These are phyloP conservation scores for Rhodotorula babjevae DNA, from an alignment of 768 basidiomycete genomes.

Conservation along the genomic window DNA sequence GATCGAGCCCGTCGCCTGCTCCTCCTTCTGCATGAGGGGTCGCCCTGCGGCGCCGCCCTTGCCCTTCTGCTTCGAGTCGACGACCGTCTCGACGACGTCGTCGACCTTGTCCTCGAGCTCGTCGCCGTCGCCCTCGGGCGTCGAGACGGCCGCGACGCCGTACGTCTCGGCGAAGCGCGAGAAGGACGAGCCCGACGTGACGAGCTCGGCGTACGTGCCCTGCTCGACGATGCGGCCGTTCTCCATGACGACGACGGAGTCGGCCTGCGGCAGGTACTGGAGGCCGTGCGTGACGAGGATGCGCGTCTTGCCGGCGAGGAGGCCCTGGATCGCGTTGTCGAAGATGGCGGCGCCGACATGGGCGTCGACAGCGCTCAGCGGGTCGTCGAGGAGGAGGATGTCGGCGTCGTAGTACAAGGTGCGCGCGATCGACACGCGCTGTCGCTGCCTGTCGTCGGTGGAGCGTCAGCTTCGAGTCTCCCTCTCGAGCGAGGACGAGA, in stretches of 20 bases:
- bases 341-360: slow-evolving; percentile 78
- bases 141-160: not conserved
- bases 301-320: slow-evolving; percentile 65
- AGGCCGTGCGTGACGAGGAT: slow-evolving; percentile 87
- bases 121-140: slow-evolving; percentile 52
- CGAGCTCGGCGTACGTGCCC: slow-evolving; percentile 71
- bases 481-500: not conserved
- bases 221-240: slow-evolving; percentile 73
- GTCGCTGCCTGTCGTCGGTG: slow-evolving; percentile 54
- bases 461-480: no score
- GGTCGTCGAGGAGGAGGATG: slow-evolving; percentile 68
- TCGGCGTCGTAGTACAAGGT: slow-evolving; percentile 80
- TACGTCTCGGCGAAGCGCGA: slow-evolving; percentile 66
- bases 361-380: slow-evolving; percentile 48
- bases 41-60: slow-evolving; percentile 28
- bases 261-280: slow-evolving; percentile 80
- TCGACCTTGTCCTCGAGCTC: slow-evolving; percentile 51
- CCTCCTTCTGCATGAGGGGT: slow-evolving; percentile 65
- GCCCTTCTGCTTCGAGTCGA: slow-evolving; percentile 40
- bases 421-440: slow-evolving; percentile 77
- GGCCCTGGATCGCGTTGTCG: slow-evolving; percentile 69
- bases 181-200: slow-evolving; percentile 63
- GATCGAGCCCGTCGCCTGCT: slow-evolving; percentile 72
- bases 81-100: slow-evolving; percentile 47
- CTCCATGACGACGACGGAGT: slow-evolving; percentile 66